Percentiles rank a stretch among this genome's conserved stretches.
Conservation (phyloP, 1,139 yeast genomes). For the Saccharomyces uvarum region DNA sequence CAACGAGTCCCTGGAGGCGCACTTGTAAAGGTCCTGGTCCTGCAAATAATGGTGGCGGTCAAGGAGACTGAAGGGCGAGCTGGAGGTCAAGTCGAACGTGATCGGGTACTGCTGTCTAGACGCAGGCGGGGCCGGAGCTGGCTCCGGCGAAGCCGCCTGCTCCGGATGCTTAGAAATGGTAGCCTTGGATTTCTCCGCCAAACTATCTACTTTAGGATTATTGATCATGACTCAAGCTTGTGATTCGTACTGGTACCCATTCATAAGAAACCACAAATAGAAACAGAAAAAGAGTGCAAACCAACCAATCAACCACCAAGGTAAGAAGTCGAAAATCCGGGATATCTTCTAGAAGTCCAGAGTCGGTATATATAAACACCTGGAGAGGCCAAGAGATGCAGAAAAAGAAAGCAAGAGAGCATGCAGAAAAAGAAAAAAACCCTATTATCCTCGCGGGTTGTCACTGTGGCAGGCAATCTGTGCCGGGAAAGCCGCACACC, state of each 20-base stretch:
- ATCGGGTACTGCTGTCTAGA: not conserved
- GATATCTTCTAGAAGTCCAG: not conserved
- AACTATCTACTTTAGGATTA: not conserved
- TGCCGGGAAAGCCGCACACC: constrained; percentile 1
- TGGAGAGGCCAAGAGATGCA: not conserved
- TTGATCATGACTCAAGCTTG: not conserved
- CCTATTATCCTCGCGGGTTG: not conserved
- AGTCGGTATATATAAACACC: not conserved
- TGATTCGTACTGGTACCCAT: not conserved
- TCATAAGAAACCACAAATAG: not conserved
- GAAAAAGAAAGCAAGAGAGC: not conserved
- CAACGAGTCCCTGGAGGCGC: constrained; percentile 20
- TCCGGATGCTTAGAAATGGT: not conserved
- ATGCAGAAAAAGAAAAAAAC: not conserved
- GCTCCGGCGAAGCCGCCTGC: constrained; percentile 1
- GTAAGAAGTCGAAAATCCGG: not conserved
- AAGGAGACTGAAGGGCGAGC: not conserved
- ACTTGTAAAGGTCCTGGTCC: constrained; percentile 9
- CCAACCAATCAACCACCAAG: not conserved
- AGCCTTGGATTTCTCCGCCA: not conserved
- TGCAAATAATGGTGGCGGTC: constrained; percentile 2
- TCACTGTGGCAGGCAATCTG: not conserved
- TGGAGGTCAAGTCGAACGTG: not conserved
- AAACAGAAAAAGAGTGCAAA: not conserved
- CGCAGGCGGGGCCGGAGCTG: not conserved